Base-by-base conservation (phyloP, 352 stramenopile genomes). In the Phytophthora meadii region DNA sequence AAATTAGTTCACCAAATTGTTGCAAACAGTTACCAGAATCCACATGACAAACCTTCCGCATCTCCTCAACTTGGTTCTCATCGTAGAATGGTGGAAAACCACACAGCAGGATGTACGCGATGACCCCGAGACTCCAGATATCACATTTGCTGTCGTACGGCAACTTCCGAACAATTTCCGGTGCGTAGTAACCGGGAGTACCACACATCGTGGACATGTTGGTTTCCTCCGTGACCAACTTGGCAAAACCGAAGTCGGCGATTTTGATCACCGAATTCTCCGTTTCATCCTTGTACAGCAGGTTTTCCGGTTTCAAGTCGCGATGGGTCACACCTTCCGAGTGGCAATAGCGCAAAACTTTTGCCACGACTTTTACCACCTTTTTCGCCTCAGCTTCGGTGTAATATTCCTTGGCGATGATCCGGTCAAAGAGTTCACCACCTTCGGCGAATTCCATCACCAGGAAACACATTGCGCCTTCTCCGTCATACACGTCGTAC, bases 251-350 rank as follows among this genome's bases (percentile, higher is more conserved):
- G 74, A 98, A 98, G 67, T 98, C 93, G 7, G 91, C 92, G 53
- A 98, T 93, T 75, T 99, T 99, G 65, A 99, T 96, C 53, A 87
- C 67, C 6, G 95, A 86, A 61, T 94, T 83, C 37, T 97, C 84
- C 15, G 77, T 88, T 24, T 85, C 77, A 68, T 89, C 77, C 6
- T 83, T 68, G 51, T 99, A 93, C 25, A 99, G 75, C 36, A 99
- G 73, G 74, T 99, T 99, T 79, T 99, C 94, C 11, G 97, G 95
- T 70, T 99, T 99, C 53, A 99, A 83, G 71, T 99, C 97, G n/a
- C 94, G 89, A 44, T 99, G 96, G 11, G 97, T 97, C 61, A 99
- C 89, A 45, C 92, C 80, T 57, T 81, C 54, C 6, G 63, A 60
- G 75, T 98, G 93, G 70, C 89, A 98, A 70, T 97, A 96, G 0